Evolutionary conservation across 345 rosid species (phyloP), one percentile per base, ranked within the genome.

Genomic region (Moringa oleifera): DNA sequence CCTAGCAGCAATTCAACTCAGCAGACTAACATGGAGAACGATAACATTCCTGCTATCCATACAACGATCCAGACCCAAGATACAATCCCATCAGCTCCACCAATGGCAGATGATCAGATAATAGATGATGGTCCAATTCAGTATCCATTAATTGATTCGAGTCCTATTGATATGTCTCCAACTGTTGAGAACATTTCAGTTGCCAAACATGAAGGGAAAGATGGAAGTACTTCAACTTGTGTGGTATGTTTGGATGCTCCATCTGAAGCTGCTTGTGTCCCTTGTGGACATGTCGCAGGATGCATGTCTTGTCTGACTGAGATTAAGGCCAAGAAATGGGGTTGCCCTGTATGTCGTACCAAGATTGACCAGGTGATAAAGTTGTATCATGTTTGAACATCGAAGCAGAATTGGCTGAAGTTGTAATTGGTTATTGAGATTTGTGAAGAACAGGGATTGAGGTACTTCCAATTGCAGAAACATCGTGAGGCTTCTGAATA

Each of bases 251-350:
- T 91, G 67, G 99, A 95, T 71, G 96, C 99, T 63, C 95, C 91
- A 4, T 80, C 87, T 8, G 91, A 95, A 70, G 99, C 91, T 2
- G 99, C 87, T 18, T 95, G 97, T 53, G 81, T 91, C n/a, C 99
- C 99, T 6, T 95, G 99, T 60, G 99, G 99, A 50, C 99, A 95
- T 73, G 92, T 91, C 69, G 96, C 88, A 0, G 99, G 99, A 23
- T 95, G 99, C 58, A 85, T 95, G 89, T 77, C 97, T 59, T 95
- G 97, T 75, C 68, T 95, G 73, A 85, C 77, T 2, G 92, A 95
- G 85, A 66, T 95, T 79, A 82, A 80, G 75, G 70, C 81, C 69
- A 91, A 91, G 77, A 85, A 94, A 58, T 81, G 88, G 87, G 95
- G 96, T 58, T 94, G 97, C 80, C 99, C 99, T 0, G 91, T 94